Evolutionary conservation across 139 green algal genomes (phyloP).

Genomic region (Chlamydomonas sp.): DNA sequence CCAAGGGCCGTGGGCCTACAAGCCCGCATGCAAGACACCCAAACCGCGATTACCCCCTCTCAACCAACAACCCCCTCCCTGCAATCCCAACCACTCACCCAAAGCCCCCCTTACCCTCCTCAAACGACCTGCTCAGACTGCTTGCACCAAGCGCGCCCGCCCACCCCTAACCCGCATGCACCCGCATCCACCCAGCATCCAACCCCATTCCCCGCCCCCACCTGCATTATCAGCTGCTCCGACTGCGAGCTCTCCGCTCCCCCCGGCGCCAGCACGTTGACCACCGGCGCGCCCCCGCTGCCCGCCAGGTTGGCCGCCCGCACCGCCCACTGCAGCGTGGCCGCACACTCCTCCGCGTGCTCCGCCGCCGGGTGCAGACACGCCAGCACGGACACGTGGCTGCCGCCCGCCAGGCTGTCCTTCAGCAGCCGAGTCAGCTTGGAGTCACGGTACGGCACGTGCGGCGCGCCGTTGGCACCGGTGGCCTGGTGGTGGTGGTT

Average conservation of each 20-base stretch:
- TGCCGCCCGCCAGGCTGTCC: conserved; percentile 57
- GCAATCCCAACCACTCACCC: no score
- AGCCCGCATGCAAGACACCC: not conserved
- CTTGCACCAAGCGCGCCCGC: no score
- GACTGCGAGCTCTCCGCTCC: not conserved
- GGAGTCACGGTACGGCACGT: conserved; percentile 69
- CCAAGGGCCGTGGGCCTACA: no score
- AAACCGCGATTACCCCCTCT: not conserved
- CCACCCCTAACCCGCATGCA: not conserved
- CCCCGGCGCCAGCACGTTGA: conserved; percentile 40
- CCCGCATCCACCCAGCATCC: no score
- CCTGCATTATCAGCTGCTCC: conserved; percentile 19
- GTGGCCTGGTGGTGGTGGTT: not conserved
- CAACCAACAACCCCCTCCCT: not conserved
- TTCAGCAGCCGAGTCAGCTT: conserved; percentile 73
- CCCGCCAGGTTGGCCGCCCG: conserved; percentile 29
- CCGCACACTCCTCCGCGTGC: conserved; percentile 55
- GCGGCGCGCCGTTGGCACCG: not conserved
- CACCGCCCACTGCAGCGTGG: conserved; percentile 65
- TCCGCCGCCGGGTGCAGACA: conserved; percentile 49
- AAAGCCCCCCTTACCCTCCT: no score
- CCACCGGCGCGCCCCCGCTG: conserved; percentile 28
- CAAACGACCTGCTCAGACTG: no score
- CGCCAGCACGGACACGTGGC: conserved; percentile 46
- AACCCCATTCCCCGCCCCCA: not conserved